Conservation (phyloP, 495 filamentous ascomycete species). For the Neurospora africana region DNA sequence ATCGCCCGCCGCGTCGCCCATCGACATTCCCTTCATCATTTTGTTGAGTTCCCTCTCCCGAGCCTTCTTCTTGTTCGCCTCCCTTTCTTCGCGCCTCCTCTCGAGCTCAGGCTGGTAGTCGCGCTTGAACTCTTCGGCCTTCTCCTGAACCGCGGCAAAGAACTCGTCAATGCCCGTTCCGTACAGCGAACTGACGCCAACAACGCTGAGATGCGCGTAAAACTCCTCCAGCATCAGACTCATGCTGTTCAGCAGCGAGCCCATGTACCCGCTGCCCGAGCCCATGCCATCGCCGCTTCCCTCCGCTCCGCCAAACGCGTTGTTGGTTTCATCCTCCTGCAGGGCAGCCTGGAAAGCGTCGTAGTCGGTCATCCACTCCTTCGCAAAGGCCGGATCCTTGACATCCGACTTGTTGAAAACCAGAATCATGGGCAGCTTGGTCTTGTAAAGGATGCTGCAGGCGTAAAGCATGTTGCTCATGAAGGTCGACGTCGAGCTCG, state of each 20-base stretch:
- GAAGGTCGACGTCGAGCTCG: slow-evolving; percentile 85
- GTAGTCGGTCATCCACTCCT: slow-evolving; percentile 99
- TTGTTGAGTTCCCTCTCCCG: slow-evolving; percentile 74
- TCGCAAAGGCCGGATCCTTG: slow-evolving; percentile 79
- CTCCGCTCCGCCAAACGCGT: slow-evolving; percentile 66
- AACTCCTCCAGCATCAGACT: slow-evolving; percentile 96
- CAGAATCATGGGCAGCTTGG: slow-evolving; percentile 92
- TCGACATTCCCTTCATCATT: slow-evolving; percentile 90
- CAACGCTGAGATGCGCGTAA: slow-evolving; percentile 82
- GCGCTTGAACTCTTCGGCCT: slow-evolving; percentile 77
- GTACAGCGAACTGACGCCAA: slow-evolving; percentile 88
- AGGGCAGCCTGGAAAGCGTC: slow-evolving; percentile 89
- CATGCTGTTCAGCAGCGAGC: slow-evolving; percentile 93
- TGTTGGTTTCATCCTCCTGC: slow-evolving; percentile 62
- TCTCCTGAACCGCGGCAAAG: slow-evolving; percentile 75
- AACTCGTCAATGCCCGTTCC: slow-evolving; percentile 88
- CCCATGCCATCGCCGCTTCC: slow-evolving; percentile 46
- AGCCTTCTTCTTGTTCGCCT: slow-evolving; percentile 56
- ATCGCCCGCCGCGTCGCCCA: slow-evolving; percentile 34
- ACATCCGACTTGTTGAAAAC: slow-evolving; percentile 99
- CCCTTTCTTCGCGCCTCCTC: slow-evolving; percentile 60
- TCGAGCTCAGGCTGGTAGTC: slow-evolving; percentile 93
- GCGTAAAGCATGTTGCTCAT: slow-evolving; percentile 99
- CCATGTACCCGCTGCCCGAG: slow-evolving; percentile 86
- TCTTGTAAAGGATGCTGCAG: slow-evolving; percentile 96